phyloP scores from a whole-genome alignment of 1,284 basidiomycete species.

The Stygiomarasmius scandens region DNA sequence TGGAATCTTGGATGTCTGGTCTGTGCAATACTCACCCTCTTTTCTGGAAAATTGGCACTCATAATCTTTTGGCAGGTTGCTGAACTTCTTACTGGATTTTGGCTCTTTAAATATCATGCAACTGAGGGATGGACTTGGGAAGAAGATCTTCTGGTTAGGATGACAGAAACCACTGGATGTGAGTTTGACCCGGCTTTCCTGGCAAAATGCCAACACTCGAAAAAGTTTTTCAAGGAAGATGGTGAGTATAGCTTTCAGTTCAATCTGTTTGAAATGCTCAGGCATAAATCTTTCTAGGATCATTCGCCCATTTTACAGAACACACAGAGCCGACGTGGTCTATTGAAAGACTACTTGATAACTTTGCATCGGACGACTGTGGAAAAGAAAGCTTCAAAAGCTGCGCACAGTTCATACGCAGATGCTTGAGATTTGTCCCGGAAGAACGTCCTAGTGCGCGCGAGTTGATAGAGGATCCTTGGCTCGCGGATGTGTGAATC shows the following conservation, averaged over 20 bases:
- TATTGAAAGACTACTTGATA: neutral
- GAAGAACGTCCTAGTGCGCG: conserved; percentile 10
- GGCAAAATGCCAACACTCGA: conserved; percentile 1
- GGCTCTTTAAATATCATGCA: conserved; percentile 21
- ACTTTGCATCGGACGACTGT: conserved; percentile 1
- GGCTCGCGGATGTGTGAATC: conserved; percentile 1
- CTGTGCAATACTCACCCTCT: neutral
- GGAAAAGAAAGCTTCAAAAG: neutral
- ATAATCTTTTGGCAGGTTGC: conserved; percentile 21
- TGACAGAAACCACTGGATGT: conserved; percentile 22
- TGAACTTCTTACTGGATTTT: conserved; percentile 21
- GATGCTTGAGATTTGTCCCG: conserved; percentile 5
- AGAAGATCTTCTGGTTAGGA: conserved; percentile 27
- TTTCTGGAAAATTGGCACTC: neutral
- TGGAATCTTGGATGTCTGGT: conserved; percentile 41
- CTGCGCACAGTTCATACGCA: neutral
- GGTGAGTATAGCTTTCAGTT: neutral
- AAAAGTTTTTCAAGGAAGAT: neutral
- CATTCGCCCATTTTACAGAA: neutral
- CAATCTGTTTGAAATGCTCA: neutral
- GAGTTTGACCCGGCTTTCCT: conserved; percentile 17
- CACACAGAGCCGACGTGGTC: conserved; percentile 7
- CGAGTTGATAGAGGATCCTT: conserved; percentile 11
- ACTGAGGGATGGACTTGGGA: conserved; percentile 22
- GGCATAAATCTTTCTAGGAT: neutral